Evolutionary conservation across 768 basidiomycete species (phyloP), one percentile per base, ranked within the genome.

Genomic region (Amanita muscaria): DNA sequence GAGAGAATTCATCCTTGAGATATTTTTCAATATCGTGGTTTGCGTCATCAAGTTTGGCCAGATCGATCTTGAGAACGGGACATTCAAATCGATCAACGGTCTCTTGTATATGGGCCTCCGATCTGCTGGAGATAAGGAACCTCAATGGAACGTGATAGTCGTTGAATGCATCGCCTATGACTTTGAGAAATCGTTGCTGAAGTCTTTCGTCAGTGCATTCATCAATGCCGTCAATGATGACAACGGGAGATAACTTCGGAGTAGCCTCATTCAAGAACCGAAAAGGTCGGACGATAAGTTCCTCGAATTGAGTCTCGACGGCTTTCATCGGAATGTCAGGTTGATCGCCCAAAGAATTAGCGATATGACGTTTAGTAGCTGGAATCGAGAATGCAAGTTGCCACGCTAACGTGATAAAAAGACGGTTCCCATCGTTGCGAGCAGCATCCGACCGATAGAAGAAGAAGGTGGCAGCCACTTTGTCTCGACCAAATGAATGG

Each of bases 401-500:
- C 33, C 36, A 38, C 3, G 44, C 12, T 3, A 45, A 9, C 2
- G 44, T 36, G 9, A 34, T 9, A 23, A 38, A 23, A 23, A 45
- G 44, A 8, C 23, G 22, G 14, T 45, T 21, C 23, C 10, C 44
- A 24, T 35, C 22, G 24, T 38, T 37, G 3, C 44, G 44, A 4
- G 14, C 4, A 14, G 32, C 7, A 14, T 27, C 42, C 2, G 14
- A 22, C 33, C 44, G n/a, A 22, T 11, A 45, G 15, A 35, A 45
- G 24, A 45, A 45, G 44, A 45, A 45, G 10, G 25, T 22, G 22
- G 44, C 32, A 7, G 16, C 44, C 3, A 45, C n/a, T 19, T 23
- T 35, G 21, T 30, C 34, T 16, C n/a, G 7, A 15, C 32, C 24
- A 12, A 6, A 29, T 14, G 25, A 12, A 16, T 25, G 12, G 10